Evolutionary conservation across 2,329 filamentous ascomycete species (phyloP).

Genomic region (Penicillium rolfsii): DNA sequence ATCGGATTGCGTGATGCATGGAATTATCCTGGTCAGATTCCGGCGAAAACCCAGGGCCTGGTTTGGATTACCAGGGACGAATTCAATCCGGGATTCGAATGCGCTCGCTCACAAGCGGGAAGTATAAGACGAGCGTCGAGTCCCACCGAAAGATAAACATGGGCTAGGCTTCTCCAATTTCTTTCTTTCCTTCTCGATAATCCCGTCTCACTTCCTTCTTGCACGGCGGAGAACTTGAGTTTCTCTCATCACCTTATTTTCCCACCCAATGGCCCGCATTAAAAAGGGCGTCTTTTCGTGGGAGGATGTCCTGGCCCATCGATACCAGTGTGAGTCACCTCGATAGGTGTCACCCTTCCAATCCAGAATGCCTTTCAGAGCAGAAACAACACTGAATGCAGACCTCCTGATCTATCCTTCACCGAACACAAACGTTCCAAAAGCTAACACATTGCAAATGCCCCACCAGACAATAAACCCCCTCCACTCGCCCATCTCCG

Average conservation of each 20-base stretch:
- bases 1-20: conserved; percentile 10
- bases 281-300: conserved; percentile 46
- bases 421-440: no score
- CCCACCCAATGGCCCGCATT: conserved; percentile 36
- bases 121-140: background rate
- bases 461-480: conserved; percentile 37
- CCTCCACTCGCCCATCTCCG: conserved; percentile 20
- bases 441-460: background rate
- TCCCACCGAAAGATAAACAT: background rate
- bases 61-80: conserved; percentile 19
- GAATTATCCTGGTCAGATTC: conserved; percentile 13
- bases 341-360: background rate
- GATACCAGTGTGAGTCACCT: conserved; percentile 42
- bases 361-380: background rate
- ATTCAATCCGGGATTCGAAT: background rate
- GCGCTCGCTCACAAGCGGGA: background rate
- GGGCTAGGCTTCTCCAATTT: background rate
- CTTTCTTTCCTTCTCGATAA: background rate
- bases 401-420: background rate
- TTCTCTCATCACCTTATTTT: background rate
- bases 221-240: background rate
- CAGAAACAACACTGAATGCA: no score
- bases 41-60: conserved; percentile 9
- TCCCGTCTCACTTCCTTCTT: background rate
- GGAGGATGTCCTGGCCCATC: conserved; percentile 46